Evolutionary conservation across 257 asterid species (phyloP).

Genomic region (Przewalskia tangutica): DNA sequence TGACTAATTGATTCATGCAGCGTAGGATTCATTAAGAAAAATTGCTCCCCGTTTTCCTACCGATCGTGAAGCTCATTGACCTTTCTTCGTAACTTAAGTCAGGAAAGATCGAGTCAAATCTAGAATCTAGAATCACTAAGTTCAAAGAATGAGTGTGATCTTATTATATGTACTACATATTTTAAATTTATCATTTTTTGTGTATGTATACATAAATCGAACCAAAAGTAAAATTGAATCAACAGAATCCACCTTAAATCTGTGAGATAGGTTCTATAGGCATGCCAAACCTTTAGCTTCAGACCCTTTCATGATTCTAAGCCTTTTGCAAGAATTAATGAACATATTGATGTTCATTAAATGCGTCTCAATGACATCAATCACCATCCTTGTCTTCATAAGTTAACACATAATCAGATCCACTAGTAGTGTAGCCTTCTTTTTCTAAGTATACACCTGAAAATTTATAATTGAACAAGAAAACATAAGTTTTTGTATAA

Average conservation of each 20-base stretch:
- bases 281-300: conserved; percentile 2
- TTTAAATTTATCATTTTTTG: neutral
- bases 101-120: neutral
- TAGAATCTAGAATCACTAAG: neutral
- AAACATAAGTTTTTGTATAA: neutral
- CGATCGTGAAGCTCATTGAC: neutral
- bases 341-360: no score
- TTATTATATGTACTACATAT: neutral
- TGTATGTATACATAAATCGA: neutral
- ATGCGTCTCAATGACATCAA: no score
- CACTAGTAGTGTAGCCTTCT: neutral
- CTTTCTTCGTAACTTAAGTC: neutral
- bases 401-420: neutral
- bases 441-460: neutral
- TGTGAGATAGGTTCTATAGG: neutral
- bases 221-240: neutral
- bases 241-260: neutral
- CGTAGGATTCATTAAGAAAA: no score
- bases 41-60: no score
- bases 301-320: conserved; percentile 3
- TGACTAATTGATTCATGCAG: no score
- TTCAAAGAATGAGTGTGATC: neutral
- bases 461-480: neutral
- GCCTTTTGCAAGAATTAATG: neutral
- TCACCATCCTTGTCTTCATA: conserved; percentile 5